These are phyloP conservation scores for Mortierella sp. DNA, from an alignment of 371 early-diverging fungal genomes.

Conservation along the genomic window DNA sequence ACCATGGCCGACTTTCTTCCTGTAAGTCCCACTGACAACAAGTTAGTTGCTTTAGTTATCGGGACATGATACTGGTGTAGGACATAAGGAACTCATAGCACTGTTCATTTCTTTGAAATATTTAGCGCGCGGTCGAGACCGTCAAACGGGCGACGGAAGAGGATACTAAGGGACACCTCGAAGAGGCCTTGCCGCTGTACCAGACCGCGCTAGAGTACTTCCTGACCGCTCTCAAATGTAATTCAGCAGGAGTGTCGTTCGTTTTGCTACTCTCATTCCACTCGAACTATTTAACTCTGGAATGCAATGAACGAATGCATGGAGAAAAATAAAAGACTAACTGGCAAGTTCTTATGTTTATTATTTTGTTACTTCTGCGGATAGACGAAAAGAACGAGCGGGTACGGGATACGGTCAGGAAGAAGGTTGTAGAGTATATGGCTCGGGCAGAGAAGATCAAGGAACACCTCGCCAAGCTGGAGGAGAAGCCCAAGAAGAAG, in stretches of 20 bases:
- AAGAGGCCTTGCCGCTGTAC: conserved; percentile 92
- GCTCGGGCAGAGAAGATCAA: conserved; percentile 95
- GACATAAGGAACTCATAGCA: neutral
- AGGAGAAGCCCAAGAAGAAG: conserved; percentile 77
- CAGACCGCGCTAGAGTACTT: conserved; percentile 92
- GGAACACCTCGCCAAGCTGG: conserved; percentile 79
- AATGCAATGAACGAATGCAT: neutral
- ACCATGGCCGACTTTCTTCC: conserved; percentile 44
- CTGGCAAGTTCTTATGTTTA: too few relatives aligned
- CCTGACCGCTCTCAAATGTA: conserved; percentile 95
- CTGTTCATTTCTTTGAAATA: neutral
- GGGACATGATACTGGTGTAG: too few relatives aligned
- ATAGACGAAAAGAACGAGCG: conserved; percentile 96
- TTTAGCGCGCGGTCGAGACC: conserved; percentile 87
- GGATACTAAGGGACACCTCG: conserved; percentile 91
- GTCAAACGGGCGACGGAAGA: conserved; percentile 95
- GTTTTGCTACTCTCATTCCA: too few relatives aligned
- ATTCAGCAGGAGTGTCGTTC: conserved; percentile 28
- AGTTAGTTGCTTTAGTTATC: too few relatives aligned
- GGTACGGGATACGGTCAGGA: conserved; percentile 86
- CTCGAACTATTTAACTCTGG: too few relatives aligned
- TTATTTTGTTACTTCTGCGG: neutral
- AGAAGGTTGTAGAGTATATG: conserved; percentile 92
- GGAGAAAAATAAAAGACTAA: neutral
- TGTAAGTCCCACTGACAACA: too few relatives aligned